These are phyloP conservation scores for Vanrija sp. DNA, from an alignment of 1,284 basidiomycete species.

Conservation along the genomic window DNA sequence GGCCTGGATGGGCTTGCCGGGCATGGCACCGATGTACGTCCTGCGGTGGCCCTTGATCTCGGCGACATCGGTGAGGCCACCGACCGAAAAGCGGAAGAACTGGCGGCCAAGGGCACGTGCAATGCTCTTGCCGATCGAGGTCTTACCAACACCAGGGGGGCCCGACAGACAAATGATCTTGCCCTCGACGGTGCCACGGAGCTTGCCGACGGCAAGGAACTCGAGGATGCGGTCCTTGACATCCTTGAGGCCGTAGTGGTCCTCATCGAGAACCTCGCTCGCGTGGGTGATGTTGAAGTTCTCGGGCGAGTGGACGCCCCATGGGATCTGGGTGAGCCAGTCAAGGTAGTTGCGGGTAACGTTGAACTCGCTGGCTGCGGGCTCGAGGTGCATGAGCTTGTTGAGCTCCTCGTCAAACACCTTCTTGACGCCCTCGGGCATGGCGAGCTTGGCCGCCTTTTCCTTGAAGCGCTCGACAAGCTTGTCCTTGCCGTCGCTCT, in stretches of 20 bases:
- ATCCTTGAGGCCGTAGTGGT: constrained; percentile 93
- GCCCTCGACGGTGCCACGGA: constrained; percentile 93
- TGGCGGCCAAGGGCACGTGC: constrained; percentile 47
- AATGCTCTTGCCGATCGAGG: constrained; percentile 83
- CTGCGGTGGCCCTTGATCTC: constrained; percentile 98
- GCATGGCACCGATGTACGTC: constrained; percentile 94
- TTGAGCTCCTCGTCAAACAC: constrained; percentile 96
- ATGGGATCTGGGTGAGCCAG: constrained; percentile 94
- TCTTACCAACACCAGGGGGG: constrained; percentile 96
- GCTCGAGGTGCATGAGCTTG: constrained; percentile 88
- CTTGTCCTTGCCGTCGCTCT: constrained; percentile 91
- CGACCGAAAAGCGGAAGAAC: constrained; percentile 73
- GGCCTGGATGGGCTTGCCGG: constrained; percentile 97
- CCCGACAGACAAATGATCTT: constrained; percentile 97
- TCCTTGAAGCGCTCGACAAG: constrained; percentile 94
- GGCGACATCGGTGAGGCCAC: constrained; percentile 93
- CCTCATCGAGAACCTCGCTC: constrained; percentile 81
- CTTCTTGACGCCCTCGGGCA: constrained; percentile 89
- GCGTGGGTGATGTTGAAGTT: constrained; percentile 89
- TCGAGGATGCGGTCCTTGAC: constrained; percentile 97
- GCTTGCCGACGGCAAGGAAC: constrained; percentile 95
- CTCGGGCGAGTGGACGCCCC: constrained; percentile 92
- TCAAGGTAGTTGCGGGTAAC: constrained; percentile 97
- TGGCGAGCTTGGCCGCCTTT: constrained; percentile 76
- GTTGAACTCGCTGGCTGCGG: constrained; percentile 86